Evolutionary conservation across 495 filamentous ascomycete species (phyloP).

Genomic region (Aspergillus carlsbadensis): DNA sequence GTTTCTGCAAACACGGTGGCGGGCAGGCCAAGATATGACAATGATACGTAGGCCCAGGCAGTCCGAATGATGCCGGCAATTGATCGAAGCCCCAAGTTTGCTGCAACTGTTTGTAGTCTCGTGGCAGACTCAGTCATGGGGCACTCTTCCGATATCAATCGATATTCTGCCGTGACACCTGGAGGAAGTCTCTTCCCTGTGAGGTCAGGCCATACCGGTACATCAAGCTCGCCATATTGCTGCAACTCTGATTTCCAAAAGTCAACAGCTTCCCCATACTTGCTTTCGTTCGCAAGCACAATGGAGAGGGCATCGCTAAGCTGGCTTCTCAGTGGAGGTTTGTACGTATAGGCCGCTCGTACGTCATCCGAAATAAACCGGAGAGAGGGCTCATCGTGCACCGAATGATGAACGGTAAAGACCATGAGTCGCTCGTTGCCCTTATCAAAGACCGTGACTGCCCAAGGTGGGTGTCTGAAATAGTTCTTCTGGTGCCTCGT

Average conservation of each 20-base stretch:
- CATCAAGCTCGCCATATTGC: constrained; percentile 19
- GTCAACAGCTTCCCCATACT: constrained; percentile 15
- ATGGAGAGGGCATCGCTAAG: constrained; percentile 25
- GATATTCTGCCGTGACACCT: constrained; percentile 15
- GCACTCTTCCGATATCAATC: constrained; percentile 18
- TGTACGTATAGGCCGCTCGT: constrained; percentile 23
- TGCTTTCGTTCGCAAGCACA: constrained; percentile 18
- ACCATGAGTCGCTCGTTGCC: constrained; percentile 24
- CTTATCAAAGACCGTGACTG: constrained; percentile 30
- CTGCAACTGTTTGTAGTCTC: constrained; percentile 20
- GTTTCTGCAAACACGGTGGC: constrained; percentile 36
- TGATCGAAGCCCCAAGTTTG: constrained; percentile 29
- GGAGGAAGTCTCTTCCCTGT: constrained; percentile 21
- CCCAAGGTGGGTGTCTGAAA: constrained; percentile 29
- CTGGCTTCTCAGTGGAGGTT: constrained; percentile 23
- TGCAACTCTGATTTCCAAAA: constrained; percentile 28
- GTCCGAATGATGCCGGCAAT: constrained; percentile 30
- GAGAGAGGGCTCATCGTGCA: constrained; percentile 36
- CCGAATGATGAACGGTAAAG: constrained; percentile 33
- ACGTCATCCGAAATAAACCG: constrained; percentile 29
- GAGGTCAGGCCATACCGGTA: constrained; percentile 33
- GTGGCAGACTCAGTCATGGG: constrained; percentile 15
- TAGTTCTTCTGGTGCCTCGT: constrained; percentile 23
- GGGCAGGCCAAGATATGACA: constrained; percentile 31
- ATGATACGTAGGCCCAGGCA: constrained; percentile 29